Evolutionary conservation across 2,329 filamentous ascomycete genomes (phyloP).

Genomic region (Phyllosticta citrichinensis): DNA sequence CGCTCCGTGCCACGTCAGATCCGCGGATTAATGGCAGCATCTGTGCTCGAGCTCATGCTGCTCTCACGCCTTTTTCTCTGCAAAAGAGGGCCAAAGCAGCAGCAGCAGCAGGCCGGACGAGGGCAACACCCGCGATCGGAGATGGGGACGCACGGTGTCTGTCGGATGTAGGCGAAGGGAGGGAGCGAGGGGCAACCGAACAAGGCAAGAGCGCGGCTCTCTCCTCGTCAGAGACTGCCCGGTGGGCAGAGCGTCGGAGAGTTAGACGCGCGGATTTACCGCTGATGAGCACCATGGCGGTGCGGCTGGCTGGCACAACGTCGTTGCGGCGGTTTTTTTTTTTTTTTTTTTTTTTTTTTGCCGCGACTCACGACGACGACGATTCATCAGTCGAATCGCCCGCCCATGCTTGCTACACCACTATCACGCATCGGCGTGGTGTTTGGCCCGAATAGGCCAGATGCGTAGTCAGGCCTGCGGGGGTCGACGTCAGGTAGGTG

Average conservation of each 20-base stretch:
- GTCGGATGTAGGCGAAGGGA: background rate
- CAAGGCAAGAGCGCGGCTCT: background rate
- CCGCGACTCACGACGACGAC: too few relatives aligned
- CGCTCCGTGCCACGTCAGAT: background rate
- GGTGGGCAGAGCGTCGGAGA: background rate
- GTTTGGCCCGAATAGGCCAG: background rate
- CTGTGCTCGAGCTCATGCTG: background rate
- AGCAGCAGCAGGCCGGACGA: background rate
- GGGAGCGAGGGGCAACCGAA: background rate
- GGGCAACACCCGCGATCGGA: background rate
- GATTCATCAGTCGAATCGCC: too few relatives aligned
- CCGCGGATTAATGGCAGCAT: background rate
- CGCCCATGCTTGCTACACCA: background rate
- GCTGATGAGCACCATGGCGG: background rate
- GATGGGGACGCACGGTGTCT: background rate
- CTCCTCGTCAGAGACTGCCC: background rate
- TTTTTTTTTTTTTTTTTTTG: too few relatives aligned
- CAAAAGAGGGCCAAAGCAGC: background rate
- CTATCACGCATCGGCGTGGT: background rate
- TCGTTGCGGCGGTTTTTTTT: too few relatives aligned
- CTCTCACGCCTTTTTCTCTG: background rate
- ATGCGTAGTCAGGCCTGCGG: background rate
- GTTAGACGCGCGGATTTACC: background rate
- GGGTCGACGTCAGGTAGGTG: background rate
- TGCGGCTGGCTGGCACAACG: too few relatives aligned